A percentile compares a stretch with the other conserved stretches of the same genome.
Conservation (phyloP, 2,329 filamentous ascomycete species). For the Aspergillus tubingensis region DNA sequence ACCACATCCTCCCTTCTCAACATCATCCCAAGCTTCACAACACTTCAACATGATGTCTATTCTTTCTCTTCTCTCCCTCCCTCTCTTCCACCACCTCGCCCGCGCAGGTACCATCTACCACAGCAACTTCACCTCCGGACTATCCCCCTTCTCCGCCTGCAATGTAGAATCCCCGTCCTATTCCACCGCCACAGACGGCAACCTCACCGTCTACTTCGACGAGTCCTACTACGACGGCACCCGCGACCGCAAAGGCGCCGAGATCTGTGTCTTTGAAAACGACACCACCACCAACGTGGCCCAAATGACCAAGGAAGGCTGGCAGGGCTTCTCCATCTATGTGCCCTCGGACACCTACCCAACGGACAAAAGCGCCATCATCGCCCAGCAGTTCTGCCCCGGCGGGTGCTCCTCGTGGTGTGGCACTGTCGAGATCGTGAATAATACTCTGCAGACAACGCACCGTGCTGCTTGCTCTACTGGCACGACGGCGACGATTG, state of each 20-base stretch:
- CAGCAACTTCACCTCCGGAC: neutral
- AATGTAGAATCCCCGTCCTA: slow-evolving; percentile 1
- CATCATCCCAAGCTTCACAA: too few species aligned
- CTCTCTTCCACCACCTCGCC: neutral
- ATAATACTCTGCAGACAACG: neutral
- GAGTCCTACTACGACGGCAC: slow-evolving; percentile 3
- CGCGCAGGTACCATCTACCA: neutral
- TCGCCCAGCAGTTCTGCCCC: slow-evolving; percentile 9
- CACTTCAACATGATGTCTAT: too few species aligned
- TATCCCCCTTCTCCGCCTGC: slow-evolving; percentile 4
- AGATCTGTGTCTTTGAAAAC: slow-evolving; percentile 5
- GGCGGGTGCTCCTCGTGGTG: slow-evolving; percentile 5
- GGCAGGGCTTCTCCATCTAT: slow-evolving; percentile 3
- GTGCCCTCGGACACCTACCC: neutral
- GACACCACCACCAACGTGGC: neutral
- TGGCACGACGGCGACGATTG: neutral
- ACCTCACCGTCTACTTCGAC: neutral
- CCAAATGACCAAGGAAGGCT: slow-evolving; percentile 9
- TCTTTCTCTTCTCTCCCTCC: too few species aligned
- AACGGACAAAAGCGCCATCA: slow-evolving; percentile 3
- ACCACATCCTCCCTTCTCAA: too few species aligned
- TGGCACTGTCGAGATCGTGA: neutral
- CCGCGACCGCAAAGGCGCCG: neutral
- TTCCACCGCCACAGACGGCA: neutral
- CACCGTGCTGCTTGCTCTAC: neutral